A percentile compares a stretch with the other conserved stretches of the same genome.
Evolutionary conservation across 495 filamentous ascomycete genomes (phyloP).

Genomic region (Margaritispora aquatica): DNA sequence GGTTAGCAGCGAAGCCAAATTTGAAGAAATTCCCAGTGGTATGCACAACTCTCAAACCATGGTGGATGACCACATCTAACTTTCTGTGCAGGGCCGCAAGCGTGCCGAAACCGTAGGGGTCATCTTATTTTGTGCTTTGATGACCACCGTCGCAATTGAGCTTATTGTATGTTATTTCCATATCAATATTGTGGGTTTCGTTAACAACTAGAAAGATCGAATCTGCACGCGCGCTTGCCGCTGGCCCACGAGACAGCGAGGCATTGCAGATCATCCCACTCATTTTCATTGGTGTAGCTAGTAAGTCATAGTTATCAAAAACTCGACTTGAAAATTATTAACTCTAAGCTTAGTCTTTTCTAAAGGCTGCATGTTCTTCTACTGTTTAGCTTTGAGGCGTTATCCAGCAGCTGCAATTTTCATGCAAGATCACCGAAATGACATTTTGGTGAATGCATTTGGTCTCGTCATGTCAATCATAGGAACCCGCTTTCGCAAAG

Average conservation of each 20-base stretch:
- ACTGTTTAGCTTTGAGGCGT: conserved; percentile 42
- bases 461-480: conserved; percentile 48
- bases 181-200: neutral
- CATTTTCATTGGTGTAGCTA: conserved; percentile 45
- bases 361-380: conserved; percentile 42
- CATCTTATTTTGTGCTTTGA: conserved; percentile 52
- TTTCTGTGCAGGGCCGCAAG: conserved; percentile 36
- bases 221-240: conserved; percentile 39
- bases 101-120: conserved; percentile 51
- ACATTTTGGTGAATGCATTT: conserved; percentile 48
- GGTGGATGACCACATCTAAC: conserved; percentile 8
- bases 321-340: neutral
- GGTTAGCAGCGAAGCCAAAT: conserved; percentile 43
- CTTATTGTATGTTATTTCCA: conserved; percentile 34
- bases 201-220: conserved; percentile 34
- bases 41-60: conserved; percentile 13
- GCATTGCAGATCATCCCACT: conserved; percentile 43
- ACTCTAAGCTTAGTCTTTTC: conserved; percentile 32
- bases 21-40: conserved; percentile 52
- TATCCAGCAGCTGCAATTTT: conserved; percentile 50
- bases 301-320: conserved; percentile 26
- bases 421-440: conserved; percentile 50
- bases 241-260: conserved; percentile 30
- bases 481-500: conserved; percentile 36
- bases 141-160: conserved; percentile 51